A percentile compares a stretch with the other conserved stretches of the same genome.
Conservation (phyloP, 805 yeast genomes). For the Ogataea chonburiensis region DNA sequence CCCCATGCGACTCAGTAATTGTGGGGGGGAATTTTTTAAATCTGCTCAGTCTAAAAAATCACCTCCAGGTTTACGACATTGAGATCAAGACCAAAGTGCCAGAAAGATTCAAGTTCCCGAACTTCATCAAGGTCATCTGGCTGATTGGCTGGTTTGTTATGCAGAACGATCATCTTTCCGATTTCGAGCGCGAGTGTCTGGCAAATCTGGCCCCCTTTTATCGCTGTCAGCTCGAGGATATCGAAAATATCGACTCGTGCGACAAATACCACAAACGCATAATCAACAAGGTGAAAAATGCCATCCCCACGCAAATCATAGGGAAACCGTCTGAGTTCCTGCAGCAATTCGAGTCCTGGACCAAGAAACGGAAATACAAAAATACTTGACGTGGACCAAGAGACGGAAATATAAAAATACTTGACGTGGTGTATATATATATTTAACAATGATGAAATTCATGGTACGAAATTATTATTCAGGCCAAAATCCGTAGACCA, state of each 20-base stretch:
- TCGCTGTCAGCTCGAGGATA: conserved; percentile 19
- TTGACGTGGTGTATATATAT: too few species aligned
- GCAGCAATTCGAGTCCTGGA: conserved; percentile 25
- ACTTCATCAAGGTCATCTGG: conserved; percentile 71
- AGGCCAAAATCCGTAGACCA: conserved; percentile 62
- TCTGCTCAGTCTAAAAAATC: conserved; percentile 57
- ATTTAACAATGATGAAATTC: too few species aligned
- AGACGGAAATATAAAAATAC: conserved; percentile 4
- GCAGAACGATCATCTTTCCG: conserved; percentile 7
- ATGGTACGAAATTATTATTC: conserved; percentile 11
- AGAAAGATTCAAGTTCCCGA: conserved; percentile 72
- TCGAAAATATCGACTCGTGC: conserved; percentile 12
- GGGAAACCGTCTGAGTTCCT: conserved; percentile 29
- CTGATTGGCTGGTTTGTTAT: conserved; percentile 49
- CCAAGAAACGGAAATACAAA: conserved; percentile 7
- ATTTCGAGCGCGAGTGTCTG: conserved; percentile 23
- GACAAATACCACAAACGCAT: conserved; percentile 19
- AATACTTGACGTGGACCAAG: conserved; percentile 7
- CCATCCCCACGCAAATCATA: conserved; percentile 24
- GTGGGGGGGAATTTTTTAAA: conserved; percentile 89
- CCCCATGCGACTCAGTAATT: conserved; percentile 77
- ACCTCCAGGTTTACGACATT: conserved; percentile 57
- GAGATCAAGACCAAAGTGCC: conserved; percentile 74
- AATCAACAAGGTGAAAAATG: conserved; percentile 17
- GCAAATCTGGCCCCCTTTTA: conserved; percentile 26